Conservation (phyloP, 2,329 filamentous ascomycete species). For the Parasarocladium wereldwijsianum region DNA sequence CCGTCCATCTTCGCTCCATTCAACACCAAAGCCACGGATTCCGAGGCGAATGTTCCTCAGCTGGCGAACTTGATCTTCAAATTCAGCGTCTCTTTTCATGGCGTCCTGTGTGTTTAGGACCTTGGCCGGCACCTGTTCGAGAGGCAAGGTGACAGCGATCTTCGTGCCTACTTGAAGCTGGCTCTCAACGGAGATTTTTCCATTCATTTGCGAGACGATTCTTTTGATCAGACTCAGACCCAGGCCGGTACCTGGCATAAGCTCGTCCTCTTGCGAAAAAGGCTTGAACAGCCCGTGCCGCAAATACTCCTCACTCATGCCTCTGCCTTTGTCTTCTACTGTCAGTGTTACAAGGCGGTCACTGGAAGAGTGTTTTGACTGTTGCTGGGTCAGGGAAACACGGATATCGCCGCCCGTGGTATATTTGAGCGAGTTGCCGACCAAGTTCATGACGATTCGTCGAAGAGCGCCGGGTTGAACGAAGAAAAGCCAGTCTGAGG, state of each 20-base stretch:
- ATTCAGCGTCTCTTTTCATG: constrained; percentile 11
- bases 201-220: constrained; percentile 44
- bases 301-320: constrained; percentile 48
- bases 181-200: constrained; percentile 42
- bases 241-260: constrained; percentile 45
- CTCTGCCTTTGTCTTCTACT: constrained; percentile 48
- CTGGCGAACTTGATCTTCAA: constrained; percentile 13
- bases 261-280: constrained; percentile 46
- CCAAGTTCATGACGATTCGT: constrained; percentile 47
- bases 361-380: constrained; percentile 9
- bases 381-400: constrained; percentile 16
- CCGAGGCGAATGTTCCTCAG: constrained; percentile 17
- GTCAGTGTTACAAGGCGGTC: constrained; percentile 18
- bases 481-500: constrained; percentile 33
- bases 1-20: constrained; percentile 6
- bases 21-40: constrained; percentile 10
- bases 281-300: constrained; percentile 44
- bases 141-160: constrained; percentile 17
- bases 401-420: constrained; percentile 36
- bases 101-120: constrained; percentile 2
- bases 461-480: constrained; percentile 35
- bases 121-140: constrained; percentile 8
- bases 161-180: constrained; percentile 20
- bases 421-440: constrained; percentile 49
- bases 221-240: constrained; percentile 48